Percentiles rank a stretch among this genome's conserved stretches.
phyloP scores from a whole-genome alignment of 2,329 filamentous ascomycete species.

The Cordyceps militaris region DNA sequence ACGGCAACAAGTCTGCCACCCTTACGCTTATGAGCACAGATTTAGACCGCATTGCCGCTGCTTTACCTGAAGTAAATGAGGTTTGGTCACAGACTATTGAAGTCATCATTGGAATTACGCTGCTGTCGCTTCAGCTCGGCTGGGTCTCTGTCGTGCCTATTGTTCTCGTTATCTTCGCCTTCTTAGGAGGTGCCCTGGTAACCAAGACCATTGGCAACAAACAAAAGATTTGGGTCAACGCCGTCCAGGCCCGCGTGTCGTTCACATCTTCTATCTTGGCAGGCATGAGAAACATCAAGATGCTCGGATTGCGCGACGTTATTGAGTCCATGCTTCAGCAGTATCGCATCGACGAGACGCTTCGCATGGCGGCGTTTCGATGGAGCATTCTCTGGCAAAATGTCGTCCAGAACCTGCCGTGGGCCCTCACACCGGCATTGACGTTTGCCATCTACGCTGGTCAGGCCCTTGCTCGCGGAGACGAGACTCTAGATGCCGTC shows the following conservation, averaged over 20 bases:
- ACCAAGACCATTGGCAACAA: constrained; percentile 16
- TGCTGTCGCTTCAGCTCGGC: constrained; percentile 14
- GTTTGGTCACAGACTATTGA: background rate
- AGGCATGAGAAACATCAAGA: constrained; percentile 34
- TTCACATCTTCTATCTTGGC: constrained; percentile 24
- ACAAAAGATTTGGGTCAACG: constrained; percentile 17
- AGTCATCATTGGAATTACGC: background rate
- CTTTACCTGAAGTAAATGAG: too few relatives aligned
- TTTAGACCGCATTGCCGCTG: too few relatives aligned
- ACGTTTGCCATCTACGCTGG: constrained; percentile 11
- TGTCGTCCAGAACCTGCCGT: constrained; percentile 16
- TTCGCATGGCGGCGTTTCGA: constrained; percentile 8
- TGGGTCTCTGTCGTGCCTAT: constrained; percentile 17
- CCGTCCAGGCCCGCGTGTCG: constrained; percentile 16
- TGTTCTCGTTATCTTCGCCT: constrained; percentile 16
- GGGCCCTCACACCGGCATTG: constrained; percentile 13
- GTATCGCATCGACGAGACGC: constrained; percentile 26
- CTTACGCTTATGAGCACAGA: too few relatives aligned
- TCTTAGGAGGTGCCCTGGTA: constrained; percentile 13
- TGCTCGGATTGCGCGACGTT: constrained; percentile 31
- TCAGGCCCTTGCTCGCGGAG: too few relatives aligned
- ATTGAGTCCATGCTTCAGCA: constrained; percentile 26
- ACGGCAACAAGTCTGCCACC: too few relatives aligned
- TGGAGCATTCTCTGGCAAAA: constrained; percentile 18
- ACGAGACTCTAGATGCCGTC: constrained; percentile 8